Evolutionary conservation across 345 rosid genomes (phyloP), one percentile per base, ranked within the genome.

Genomic region (Gossypium longicalyx): DNA sequence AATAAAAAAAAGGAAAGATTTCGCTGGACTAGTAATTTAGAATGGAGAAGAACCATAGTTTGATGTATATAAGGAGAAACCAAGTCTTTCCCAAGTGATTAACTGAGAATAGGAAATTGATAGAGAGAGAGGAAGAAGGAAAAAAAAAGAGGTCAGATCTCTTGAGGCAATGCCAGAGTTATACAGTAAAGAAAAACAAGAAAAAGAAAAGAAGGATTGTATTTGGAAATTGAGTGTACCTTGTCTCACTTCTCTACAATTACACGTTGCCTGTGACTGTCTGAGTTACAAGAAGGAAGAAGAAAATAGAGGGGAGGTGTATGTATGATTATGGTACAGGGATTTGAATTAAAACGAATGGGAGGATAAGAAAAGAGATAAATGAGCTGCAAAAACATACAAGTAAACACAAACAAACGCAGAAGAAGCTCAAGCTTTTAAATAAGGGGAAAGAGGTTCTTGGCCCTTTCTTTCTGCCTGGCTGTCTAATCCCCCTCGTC

Each of bases 381-480:
- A 4, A 52, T 52, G 56, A 52, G 20, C 41, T 52, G 57, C 57
- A 5, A 9, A 59, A 23, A 22, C 38, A 13, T 41, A 19, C 7
- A 57, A 20, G 51, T 22, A 44, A 60, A 59, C 13, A 19, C 38
- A 41, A 10, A 23, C 15, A 22, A 23, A 9, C 12, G 59, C 12
- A 54, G 19, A 54, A 20, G 13, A 57, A 34, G 67, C 54, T 44
- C 38, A 25, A 25, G 44, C 58, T 73, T 73, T 57, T 9, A 73
- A 48, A 73, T 73, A 73, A 60, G n/a, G 25, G n/a, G 43, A 4
- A 29, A 4, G 8, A 57, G 29, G 29, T 19, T 15, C 7, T 1
- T 47, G n/a, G 47, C 69, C 58, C 52, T 27, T 22, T 61, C 57
- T 59, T 59, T 72, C 67, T 59, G 67, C 75, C 57, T 45, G 20